A percentile compares a stretch with the other conserved stretches of the same genome.
phyloP scores from a whole-genome alignment of 108 stramenopile species.

The Skeletonema marinoi region DNA sequence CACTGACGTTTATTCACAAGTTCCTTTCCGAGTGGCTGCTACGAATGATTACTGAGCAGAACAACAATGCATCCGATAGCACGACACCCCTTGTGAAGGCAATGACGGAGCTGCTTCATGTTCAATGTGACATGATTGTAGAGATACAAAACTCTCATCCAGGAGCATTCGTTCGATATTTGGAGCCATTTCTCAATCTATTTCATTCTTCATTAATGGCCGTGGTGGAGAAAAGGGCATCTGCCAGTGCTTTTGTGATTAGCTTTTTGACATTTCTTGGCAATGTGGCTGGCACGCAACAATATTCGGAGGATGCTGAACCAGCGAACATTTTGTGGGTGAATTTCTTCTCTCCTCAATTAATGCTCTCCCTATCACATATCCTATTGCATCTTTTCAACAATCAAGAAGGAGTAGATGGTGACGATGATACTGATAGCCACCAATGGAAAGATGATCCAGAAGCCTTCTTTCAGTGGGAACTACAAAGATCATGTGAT shows the following conservation, averaged over 20 bases:
- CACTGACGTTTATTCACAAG: slow-evolving; percentile 13
- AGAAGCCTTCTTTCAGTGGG: slow-evolving; percentile 41
- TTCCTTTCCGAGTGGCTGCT: slow-evolving; percentile 36
- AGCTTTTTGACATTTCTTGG: slow-evolving; percentile 26
- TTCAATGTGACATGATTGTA: slow-evolving; percentile 34
- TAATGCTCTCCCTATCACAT: slow-evolving; percentile 12
- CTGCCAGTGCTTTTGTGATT: slow-evolving; percentile 8
- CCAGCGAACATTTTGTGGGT: slow-evolving; percentile 7
- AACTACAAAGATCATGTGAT: slow-evolving; percentile 22
- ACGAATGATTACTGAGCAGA: not conserved
- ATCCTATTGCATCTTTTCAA: slow-evolving; percentile 26
- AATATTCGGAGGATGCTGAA: slow-evolving; percentile 7
- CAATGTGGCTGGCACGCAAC: slow-evolving; percentile 3
- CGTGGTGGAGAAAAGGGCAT: not conserved
- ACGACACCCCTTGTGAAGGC: not conserved
- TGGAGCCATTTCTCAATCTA: slow-evolving; percentile 28
- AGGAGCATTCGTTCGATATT: slow-evolving; percentile 20
- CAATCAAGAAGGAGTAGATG: slow-evolving; percentile 7
- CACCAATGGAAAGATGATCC: slow-evolving; percentile 40
- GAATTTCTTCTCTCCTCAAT: slow-evolving; percentile 26
- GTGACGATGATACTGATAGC: not conserved
- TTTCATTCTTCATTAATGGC: slow-evolving; percentile 28
- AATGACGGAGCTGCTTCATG: slow-evolving; percentile 22
- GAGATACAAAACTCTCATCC: slow-evolving; percentile 32
- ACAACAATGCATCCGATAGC: not conserved